Evolutionary conservation across 495 filamentous ascomycete species (phyloP).

Genomic region (Tricharina praecox): DNA sequence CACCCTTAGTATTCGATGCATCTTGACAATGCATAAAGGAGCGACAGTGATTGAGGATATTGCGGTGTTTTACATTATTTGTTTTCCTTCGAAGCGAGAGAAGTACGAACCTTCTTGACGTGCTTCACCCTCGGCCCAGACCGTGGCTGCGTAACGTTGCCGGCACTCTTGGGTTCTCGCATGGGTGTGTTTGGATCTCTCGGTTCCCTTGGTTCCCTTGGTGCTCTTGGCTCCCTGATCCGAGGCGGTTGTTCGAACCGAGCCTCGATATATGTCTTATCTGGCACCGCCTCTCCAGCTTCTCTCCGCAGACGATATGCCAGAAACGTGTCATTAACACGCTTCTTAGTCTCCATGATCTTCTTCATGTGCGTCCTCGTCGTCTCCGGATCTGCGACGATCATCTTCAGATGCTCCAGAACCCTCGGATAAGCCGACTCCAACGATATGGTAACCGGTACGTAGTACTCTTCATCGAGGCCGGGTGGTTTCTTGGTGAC

Average conservation of each 20-base stretch:
- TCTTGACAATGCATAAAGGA: neutral
- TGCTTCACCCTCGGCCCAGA: slow-evolving; percentile 22
- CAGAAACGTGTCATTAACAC: slow-evolving; percentile 22
- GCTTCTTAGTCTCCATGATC: slow-evolving; percentile 23
- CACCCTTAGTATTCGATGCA: neutral
- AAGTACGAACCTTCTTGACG: slow-evolving; percentile 28
- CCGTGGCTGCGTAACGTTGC: slow-evolving; percentile 6
- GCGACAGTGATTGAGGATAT: neutral
- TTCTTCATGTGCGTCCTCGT: slow-evolving; percentile 23
- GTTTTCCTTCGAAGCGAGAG: slow-evolving; percentile 8
- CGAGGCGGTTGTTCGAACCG: slow-evolving; percentile 9
- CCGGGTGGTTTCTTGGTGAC: slow-evolving; percentile 39
- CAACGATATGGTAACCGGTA: slow-evolving; percentile 56
- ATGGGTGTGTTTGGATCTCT: slow-evolving; percentile 18
- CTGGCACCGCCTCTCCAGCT: slow-evolving; percentile 11
- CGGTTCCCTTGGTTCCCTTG: no score
- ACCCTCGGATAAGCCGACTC: slow-evolving; percentile 15
- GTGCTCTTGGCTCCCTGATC: slow-evolving; percentile 10
- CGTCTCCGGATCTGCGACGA: slow-evolving; percentile 22
- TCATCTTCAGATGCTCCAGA: slow-evolving; percentile 19
- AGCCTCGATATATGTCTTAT: slow-evolving; percentile 9
- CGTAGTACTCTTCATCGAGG: slow-evolving; percentile 59
- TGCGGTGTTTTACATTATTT: neutral
- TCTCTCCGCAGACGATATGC: slow-evolving; percentile 21
- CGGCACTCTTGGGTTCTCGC: slow-evolving; percentile 9